Conservation (phyloP, 2,329 filamentous ascomycete genomes). For the Aspergillus sp. region DNA sequence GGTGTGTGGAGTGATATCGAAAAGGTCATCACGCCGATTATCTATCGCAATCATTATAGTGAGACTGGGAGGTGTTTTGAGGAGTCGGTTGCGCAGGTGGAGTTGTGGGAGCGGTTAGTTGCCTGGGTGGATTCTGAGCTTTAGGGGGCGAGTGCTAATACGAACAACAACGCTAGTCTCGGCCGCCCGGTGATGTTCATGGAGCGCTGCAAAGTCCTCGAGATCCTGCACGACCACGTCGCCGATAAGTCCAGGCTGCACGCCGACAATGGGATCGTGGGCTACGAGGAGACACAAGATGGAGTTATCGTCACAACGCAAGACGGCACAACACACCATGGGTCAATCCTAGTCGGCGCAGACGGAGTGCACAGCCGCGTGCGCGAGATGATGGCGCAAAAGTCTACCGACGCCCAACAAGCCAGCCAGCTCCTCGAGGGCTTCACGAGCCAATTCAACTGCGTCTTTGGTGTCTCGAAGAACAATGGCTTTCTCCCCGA, state of each 20-base stretch:
- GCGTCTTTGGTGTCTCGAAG: conserved; percentile 3
- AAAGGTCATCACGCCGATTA: neutral
- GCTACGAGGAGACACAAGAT: neutral
- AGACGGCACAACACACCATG: neutral
- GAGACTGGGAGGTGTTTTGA: conserved; percentile 1
- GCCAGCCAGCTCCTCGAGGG: neutral
- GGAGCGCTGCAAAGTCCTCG: conserved; percentile 1
- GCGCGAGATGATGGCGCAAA: conserved; percentile 1
- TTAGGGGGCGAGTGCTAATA: neutral
- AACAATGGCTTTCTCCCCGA: conserved; percentile 5
- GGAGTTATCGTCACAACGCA: neutral
- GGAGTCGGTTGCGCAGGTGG: neutral
- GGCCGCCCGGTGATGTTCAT: conserved; percentile 7
- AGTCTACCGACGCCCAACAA: neutral
- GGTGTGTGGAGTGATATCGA: conserved; percentile 2
- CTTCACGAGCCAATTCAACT: conserved; percentile 10
- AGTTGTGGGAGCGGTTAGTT: neutral
- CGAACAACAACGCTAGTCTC: neutral
- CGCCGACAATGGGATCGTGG: neutral
- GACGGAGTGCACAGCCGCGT: conserved; percentile 6
- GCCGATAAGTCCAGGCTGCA: conserved; percentile 1
- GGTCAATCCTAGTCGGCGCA: conserved; percentile 1
- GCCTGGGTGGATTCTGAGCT: neutral
- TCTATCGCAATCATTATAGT: neutral
- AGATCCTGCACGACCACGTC: conserved; percentile 2